These are phyloP conservation scores for Trichoderma sp. DNA, from an alignment of 2,329 filamentous ascomycete genomes.

Conservation along the genomic window DNA sequence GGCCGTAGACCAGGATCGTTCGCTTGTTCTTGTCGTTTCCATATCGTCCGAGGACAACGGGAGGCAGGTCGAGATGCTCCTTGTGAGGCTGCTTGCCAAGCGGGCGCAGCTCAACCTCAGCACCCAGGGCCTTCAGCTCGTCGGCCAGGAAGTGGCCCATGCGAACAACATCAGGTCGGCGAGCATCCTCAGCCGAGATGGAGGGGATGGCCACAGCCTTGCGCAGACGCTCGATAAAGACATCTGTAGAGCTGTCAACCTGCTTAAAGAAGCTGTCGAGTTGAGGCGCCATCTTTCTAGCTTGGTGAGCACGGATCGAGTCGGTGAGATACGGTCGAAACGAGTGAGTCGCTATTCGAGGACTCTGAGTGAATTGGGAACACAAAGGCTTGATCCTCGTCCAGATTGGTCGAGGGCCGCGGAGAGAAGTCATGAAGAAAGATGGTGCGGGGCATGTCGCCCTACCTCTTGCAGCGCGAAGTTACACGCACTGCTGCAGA, in stretches of 20 bases:
- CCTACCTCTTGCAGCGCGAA: conserved; percentile 25
- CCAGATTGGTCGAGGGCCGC: conserved; percentile 25
- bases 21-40: conserved; percentile 89
- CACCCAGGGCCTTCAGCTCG: conserved; percentile 80
- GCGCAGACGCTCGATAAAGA: conserved; percentile 85
- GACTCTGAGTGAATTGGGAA: conserved; percentile 21
- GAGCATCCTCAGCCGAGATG: conserved; percentile 84
- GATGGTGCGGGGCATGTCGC: conserved; percentile 47
- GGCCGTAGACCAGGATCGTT: conserved; percentile 94
- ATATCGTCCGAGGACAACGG: conserved; percentile 88
- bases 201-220: conserved; percentile 96
- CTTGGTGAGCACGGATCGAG: conserved; percentile 55
- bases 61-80: conserved; percentile 86
- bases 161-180: conserved; percentile 86
- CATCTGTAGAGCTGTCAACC: conserved; percentile 73
- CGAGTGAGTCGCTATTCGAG: background rate
- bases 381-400: conserved; percentile 24
- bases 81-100: conserved; percentile 91
- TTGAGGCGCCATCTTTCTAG: conserved; percentile 80
- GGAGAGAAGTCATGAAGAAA: conserved; percentile 33
- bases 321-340: conserved; percentile 50
- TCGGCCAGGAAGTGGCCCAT: conserved; percentile 90
- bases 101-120: conserved; percentile 78
- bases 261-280: conserved; percentile 91
- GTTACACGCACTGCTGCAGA: conserved; percentile 15